Evolutionary conservation across 2,329 filamentous ascomycete species (phyloP).

Genomic region (Xylariaceae sp.): DNA sequence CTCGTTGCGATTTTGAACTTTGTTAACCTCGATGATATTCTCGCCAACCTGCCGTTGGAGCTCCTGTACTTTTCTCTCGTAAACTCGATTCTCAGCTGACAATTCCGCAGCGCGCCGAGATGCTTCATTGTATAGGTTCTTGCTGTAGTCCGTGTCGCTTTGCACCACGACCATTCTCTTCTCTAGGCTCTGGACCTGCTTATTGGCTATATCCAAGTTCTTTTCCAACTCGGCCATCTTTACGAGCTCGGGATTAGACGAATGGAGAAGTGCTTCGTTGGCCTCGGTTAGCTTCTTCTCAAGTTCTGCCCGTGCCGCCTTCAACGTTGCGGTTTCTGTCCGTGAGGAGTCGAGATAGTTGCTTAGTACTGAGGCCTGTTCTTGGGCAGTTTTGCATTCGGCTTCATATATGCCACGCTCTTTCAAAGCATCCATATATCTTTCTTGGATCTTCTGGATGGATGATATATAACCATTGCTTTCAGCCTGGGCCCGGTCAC

Average conservation of each 20-base stretch:
- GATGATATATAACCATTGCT: slow-evolving; percentile 45
- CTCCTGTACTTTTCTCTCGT: slow-evolving; percentile 41
- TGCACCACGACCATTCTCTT: slow-evolving; percentile 37
- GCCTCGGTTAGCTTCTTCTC: slow-evolving; percentile 38
- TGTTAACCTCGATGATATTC: slow-evolving; percentile 46
- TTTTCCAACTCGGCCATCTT: slow-evolving; percentile 41
- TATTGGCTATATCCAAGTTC: slow-evolving; percentile 38
- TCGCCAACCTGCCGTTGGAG: slow-evolving; percentile 42
- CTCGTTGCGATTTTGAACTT: slow-evolving; percentile 41
- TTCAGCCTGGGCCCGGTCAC: slow-evolving; percentile 43
- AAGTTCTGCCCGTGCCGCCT: slow-evolving; percentile 36
- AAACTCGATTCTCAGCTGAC: slow-evolving; percentile 42
- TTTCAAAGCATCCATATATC: slow-evolving; percentile 43
- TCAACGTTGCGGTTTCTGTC: slow-evolving; percentile 38
- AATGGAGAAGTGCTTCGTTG: slow-evolving; percentile 34
- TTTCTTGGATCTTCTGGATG: slow-evolving; percentile 42
- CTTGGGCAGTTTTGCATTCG: slow-evolving; percentile 38
- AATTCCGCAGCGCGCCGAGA: slow-evolving; percentile 46
- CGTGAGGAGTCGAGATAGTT: slow-evolving; percentile 37
- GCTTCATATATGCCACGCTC: slow-evolving; percentile 38
- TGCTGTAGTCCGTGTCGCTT: slow-evolving; percentile 53
- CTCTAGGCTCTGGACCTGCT: slow-evolving; percentile 39
- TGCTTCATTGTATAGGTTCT: slow-evolving; percentile 56
- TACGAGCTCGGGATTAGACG: slow-evolving; percentile 37
- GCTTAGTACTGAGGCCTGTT: slow-evolving; percentile 36